These are phyloP conservation scores for Ulota crispa DNA, from an alignment of 225 moss, liverwort and hornwort species.

Conservation along the genomic window DNA sequence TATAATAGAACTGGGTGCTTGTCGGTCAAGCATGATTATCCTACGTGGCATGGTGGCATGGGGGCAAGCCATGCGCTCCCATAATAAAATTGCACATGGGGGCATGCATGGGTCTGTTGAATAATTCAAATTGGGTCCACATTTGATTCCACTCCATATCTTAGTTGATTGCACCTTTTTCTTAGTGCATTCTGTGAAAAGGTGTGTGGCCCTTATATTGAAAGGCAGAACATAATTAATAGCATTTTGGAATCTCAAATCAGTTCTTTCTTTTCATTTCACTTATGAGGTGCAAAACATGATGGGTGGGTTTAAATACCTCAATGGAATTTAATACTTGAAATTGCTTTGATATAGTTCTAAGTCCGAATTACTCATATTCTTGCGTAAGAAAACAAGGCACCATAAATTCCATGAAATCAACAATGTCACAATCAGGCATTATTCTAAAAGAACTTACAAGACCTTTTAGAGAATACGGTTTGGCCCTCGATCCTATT, in stretches of 20 bases:
- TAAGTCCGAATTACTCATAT: background rate
- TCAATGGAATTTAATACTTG: background rate
- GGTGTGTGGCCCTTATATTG: background rate
- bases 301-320: background rate
- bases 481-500: constrained; percentile 49
- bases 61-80: no score
- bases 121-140: no score
- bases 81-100: no score
- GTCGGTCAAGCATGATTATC: no score
- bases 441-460: constrained; percentile 24
- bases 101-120: no score
- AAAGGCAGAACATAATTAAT: background rate
- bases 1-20: no score
- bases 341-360: background rate
- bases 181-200: no score
- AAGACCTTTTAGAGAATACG: constrained; percentile 35
- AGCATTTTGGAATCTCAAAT: background rate
- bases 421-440: background rate
- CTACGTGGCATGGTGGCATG: no score
- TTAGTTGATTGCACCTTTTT: no score
- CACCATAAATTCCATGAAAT: background rate
- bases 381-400: background rate
- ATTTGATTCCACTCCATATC: no score
- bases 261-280: background rate
- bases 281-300: background rate